Evolutionary conservation across 2,329 filamentous ascomycete species (phyloP), one percentile per base, ranked within the genome.

Genomic region (Fusarium algeriense): DNA sequence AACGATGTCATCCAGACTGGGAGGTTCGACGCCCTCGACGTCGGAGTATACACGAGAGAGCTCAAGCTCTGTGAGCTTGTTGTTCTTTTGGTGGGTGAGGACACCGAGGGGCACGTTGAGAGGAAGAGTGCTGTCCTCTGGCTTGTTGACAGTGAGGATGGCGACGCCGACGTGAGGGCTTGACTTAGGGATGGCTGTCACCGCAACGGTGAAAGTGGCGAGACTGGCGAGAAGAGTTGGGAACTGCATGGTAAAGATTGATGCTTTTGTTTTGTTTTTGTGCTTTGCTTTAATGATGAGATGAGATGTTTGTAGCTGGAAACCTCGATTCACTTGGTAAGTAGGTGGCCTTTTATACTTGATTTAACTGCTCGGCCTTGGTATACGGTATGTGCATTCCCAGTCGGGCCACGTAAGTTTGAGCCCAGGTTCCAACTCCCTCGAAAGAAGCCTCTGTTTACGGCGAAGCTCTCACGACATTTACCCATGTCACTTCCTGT

Each of bases 41-140:
- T 23, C 46, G 3, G 64, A 56, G 19, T 60, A 53, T 35, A 62
- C 62, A 23, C 60, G 37, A 3, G 45, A 53, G 1, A 73, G 50
- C 5, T 55, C 37, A 1, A 70, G n/a, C 6, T 67, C 53, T 13
- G 66, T 72, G 48, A 73, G 49, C 32, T 59, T 53, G 32, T 43
- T 30, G 35, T 58, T 49, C 9, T 43, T 19, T 4, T 57, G 54
- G 34, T 58, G 48, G 3, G 66, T 67, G 30, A 70, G 66, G 15
- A 62, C 37, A 2, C 67, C 67, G 13, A 70, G 62, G 15, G 64
- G 70, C 1, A 71, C 58, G 20, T 67, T 54, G 19, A 68, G 43
- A 11, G 64, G 64, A 32, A 32, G 8, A 13, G 34, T 57, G 26
- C 34, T 40, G 17, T 34, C 12, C 7, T 52, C 44, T n/a, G 55